Evolutionary conservation across 2,329 filamentous ascomycete genomes (phyloP), one percentile per base, ranked within the genome.

Genomic region (Sporothrix brunneoviolacea): DNA sequence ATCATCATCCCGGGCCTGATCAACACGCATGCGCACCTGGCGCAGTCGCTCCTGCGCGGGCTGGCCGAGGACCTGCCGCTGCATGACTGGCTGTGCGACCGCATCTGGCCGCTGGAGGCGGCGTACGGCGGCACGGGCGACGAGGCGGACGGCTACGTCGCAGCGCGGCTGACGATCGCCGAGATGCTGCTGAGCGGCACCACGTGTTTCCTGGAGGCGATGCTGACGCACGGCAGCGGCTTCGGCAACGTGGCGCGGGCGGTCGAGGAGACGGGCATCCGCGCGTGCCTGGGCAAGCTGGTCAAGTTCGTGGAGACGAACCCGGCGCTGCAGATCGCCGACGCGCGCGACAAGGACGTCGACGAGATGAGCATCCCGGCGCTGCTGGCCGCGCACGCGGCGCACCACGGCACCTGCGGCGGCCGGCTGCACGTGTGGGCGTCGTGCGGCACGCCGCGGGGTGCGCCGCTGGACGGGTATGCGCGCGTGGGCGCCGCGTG

Each of bases 131-230:
- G 54, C 9, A 48, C 57, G 30, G 73, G 77, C 59, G 74, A 72
- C 16, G 75, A 75, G 57, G 49, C 57, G 30, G 73, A 77, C 59
- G 74, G 73, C 16, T 75, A 75, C 57, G 66, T 70, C 4, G 73
- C 73, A 5, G 71, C 70, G 2, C 60, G 69, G 6, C 60, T 76
- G 35, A 74, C 68, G 18, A 74, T 76, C 35, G 72, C 69, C 0
- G 73, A 76, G 60, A 74, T 76, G 72, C 61, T 76, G 30, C 68
- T 69, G 58, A 69, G 65, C 4, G 73, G 73, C 0, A 76, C 73
- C 4, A 76, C 73, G 3, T 74, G 69, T 54, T 77, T 77, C 54
- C 61, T 77, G 6, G 73, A 77, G 58, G 74, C 71, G 37, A 75
- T 77, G 73, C 66, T 73, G 49, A 62, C 61, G 8, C 56, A 59